Evolutionary conservation across 129 eudicot species (phyloP), one percentile per base, ranked within the genome.

Genomic region (Flaveria trinervia): DNA sequence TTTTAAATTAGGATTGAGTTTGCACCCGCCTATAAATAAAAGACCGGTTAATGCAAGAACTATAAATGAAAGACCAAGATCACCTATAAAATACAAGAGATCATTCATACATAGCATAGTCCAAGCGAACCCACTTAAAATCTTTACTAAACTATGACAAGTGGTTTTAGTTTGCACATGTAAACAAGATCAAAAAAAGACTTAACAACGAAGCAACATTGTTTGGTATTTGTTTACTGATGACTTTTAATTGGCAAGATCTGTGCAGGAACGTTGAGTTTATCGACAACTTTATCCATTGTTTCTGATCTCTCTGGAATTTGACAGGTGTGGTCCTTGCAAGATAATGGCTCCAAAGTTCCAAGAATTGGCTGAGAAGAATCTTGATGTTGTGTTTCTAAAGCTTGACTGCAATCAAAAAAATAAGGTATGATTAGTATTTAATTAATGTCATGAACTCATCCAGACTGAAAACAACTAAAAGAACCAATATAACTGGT

Each of bases 251-350:
- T 4, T 11, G 16, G 16, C 54, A 49, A 49, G 54, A 49, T 12
- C n/a, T 49, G 54, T 48, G 54, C 16, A 11, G n/a, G 54, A 49
- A 13, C n/a, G 14, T 49, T 49, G 54, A 49, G 17, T 49, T 49
- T 49, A 49, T 49, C 13, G n/a, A 11, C 52, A 12, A 8, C n/a
- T 13, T 48, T 65, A 18, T 36, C 43, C 72, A 48, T 28, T 36
- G 57, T 68, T 55, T 65, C 57, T 80, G 68, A 56, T 45, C 7
- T 51, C n/a, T 23, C 54, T 36, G 62, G 33, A 68, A 67, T 45
- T 62, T 79, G 84, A 79, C 25, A 94, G 98, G 98, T 94, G 98
- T 55, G 97, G 97, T 62, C 98, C 98, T 61, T 94, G 98, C 79
- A 91, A 94, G 84, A 82, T 87, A 41, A 91, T 94, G 1, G 98